Conservation (phyloP, 495 filamentous ascomycete genomes). For the Xylaria acuta region DNA sequence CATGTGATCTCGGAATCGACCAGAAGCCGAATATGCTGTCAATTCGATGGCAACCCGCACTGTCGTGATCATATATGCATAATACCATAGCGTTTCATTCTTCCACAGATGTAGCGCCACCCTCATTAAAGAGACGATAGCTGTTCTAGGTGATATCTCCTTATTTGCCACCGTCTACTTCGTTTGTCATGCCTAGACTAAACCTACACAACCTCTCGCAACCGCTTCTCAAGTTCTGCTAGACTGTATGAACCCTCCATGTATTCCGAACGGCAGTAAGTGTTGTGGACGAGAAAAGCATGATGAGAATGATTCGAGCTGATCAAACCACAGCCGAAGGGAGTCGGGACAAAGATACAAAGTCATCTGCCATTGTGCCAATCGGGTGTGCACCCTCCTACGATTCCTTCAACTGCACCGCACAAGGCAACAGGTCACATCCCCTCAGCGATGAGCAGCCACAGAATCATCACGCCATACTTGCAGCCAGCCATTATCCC, state of each 20-base stretch:
- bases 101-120: background rate
- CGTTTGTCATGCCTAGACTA: background rate
- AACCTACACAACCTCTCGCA: background rate
- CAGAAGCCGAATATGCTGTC: background rate
- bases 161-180: background rate
- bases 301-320: constrained; percentile 6
- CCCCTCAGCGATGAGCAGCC: background rate
- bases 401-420: background rate
- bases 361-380: background rate
- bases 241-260: background rate
- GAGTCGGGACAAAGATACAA: background rate
- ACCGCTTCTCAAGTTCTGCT: background rate
- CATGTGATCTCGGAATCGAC: background rate
- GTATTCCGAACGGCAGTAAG: background rate
- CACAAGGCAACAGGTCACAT: background rate
- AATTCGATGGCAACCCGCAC: background rate
- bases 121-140: background rate
- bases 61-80: background rate
- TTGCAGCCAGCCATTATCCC: background rate
- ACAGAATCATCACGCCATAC: background rate
- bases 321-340: background rate
- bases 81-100: background rate
- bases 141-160: background rate
- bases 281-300: background rate
- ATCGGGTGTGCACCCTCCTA: background rate